phyloP scores from a whole-genome alignment of 176 grass and related monocot genomes.

The Oryza longistaminata region DNA sequence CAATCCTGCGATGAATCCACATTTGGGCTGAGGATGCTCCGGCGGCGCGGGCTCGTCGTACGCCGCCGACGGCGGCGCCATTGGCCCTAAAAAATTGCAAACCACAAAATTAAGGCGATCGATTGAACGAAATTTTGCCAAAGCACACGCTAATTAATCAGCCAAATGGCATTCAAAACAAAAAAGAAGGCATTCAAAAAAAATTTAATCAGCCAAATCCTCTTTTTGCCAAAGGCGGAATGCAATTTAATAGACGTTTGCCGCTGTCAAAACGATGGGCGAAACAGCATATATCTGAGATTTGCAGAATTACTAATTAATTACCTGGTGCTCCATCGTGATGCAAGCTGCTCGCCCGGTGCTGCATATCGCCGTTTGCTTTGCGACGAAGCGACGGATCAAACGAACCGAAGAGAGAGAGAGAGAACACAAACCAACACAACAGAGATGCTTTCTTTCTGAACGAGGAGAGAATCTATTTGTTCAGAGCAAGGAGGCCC shows the following conservation, averaged over 20 bases:
- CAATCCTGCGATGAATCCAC: slow-evolving; percentile 44
- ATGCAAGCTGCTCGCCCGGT: not conserved
- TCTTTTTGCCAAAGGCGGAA: not conserved
- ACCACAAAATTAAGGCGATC: not conserved
- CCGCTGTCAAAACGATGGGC: not conserved
- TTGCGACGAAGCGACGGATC: not conserved
- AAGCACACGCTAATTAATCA: not conserved
- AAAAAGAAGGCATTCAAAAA: too few species aligned
- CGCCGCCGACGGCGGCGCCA: slow-evolving; percentile 33
- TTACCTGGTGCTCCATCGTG: not conserved
- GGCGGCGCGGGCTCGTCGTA: not conserved
- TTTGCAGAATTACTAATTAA: not conserved
- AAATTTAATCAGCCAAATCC: not conserved
- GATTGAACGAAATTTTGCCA: not conserved
- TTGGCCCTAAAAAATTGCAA: slow-evolving; percentile 10
- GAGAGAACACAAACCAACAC: too few species aligned
- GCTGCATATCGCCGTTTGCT: slow-evolving; percentile 6
- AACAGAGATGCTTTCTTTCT: not conserved
- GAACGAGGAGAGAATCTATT: not conserved
- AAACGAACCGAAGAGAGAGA: not conserved
- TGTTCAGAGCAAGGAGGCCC: not conserved
- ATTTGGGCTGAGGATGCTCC: not conserved
- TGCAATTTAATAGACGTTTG: not conserved
- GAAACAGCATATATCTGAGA: not conserved
- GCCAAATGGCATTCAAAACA: too few species aligned